Percentiles rank a stretch among this genome's conserved stretches.
Evolutionary conservation across 495 filamentous ascomycete genomes (phyloP).

Genomic region (Annulohypoxylon stygium): DNA sequence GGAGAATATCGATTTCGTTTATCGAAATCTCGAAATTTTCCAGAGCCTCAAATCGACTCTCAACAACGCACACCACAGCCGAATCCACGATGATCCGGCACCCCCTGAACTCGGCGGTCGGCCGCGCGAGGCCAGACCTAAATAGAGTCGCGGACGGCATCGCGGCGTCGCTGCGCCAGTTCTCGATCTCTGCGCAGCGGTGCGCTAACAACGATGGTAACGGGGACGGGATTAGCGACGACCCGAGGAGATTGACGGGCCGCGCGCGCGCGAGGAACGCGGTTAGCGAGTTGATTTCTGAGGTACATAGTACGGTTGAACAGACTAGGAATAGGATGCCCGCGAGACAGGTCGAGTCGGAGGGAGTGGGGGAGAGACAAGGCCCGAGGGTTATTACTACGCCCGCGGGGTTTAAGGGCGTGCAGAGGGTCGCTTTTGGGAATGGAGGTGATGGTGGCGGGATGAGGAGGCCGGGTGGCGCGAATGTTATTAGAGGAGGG

Average conservation of each 20-base stretch:
- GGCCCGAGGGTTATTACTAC: not conserved
- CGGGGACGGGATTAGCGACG: slow-evolving; percentile 21
- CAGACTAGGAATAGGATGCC: not conserved
- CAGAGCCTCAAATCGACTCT: not conserved
- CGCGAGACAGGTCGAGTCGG: not conserved
- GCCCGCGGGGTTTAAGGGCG: not conserved
- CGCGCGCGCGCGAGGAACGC: slow-evolving; percentile 38
- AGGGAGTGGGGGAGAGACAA: not conserved
- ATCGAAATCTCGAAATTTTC: slow-evolving; percentile 39
- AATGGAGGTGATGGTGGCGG: not conserved
- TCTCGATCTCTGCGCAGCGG: slow-evolving; percentile 52
- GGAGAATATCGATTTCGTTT: slow-evolving; percentile 16
- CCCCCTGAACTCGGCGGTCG: slow-evolving; percentile 42
- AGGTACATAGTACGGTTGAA: not conserved
- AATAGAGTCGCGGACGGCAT: slow-evolving; percentile 57
- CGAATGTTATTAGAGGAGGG: slow-evolving; percentile 43
- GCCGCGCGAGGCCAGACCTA: slow-evolving; percentile 50
- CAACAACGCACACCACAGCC: slow-evolving; percentile 32
- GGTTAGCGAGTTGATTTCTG: slow-evolving; percentile 34
- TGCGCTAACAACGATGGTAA: slow-evolving; percentile 17
- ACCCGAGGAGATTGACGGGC: slow-evolving; percentile 1
- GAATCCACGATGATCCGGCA: slow-evolving; percentile 48
- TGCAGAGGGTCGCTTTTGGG: not conserved
- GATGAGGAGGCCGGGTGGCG: not conserved
- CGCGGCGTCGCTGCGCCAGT: slow-evolving; percentile 57